phyloP scores from a whole-genome alignment of 176 grass and related monocot species.

The Alopecurus myosuroides region DNA sequence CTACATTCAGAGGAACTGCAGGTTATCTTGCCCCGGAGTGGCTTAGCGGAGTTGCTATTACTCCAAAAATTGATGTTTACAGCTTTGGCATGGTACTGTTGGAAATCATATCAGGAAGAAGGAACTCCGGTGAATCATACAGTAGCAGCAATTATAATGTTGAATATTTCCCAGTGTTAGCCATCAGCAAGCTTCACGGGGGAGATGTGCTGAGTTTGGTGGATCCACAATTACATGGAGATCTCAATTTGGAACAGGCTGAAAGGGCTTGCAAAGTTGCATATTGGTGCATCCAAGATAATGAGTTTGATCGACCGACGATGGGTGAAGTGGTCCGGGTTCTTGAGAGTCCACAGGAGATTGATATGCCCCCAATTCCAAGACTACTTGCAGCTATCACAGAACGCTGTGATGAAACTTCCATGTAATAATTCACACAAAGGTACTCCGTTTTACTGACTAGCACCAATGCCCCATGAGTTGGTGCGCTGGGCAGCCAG shows the following conservation, averaged over 20 bases:
- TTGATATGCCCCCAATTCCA: conserved; percentile 2
- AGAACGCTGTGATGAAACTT: not conserved
- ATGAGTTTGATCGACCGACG: conserved; percentile 36
- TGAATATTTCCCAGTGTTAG: conserved; percentile 37
- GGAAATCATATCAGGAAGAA: conserved; percentile 46
- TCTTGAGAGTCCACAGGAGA: conserved; percentile 25
- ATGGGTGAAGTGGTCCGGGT: conserved; percentile 40
- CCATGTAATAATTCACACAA: no score
- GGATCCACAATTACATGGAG: conserved; percentile 31
- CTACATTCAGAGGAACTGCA: conserved; percentile 54
- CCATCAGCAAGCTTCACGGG: conserved; percentile 22
- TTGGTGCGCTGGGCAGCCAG: not conserved
- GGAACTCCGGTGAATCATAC: conserved; percentile 28
- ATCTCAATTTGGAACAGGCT: conserved; percentile 30
- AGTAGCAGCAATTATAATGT: conserved; percentile 5
- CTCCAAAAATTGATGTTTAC: conserved; percentile 51
- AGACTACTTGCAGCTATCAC: conserved; percentile 29
- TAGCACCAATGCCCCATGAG: not conserved
- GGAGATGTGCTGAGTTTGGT: conserved; percentile 33
- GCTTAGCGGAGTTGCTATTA: conserved; percentile 39
- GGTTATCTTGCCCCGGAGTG: conserved; percentile 62
- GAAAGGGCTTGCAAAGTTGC: conserved; percentile 41
- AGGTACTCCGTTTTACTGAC: no score
- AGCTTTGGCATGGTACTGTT: conserved; percentile 54
- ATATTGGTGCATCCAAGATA: conserved; percentile 51